Conservation (phyloP, 225 moss, liverwort and hornwort genomes). For the Marchantia paleacea region DNA sequence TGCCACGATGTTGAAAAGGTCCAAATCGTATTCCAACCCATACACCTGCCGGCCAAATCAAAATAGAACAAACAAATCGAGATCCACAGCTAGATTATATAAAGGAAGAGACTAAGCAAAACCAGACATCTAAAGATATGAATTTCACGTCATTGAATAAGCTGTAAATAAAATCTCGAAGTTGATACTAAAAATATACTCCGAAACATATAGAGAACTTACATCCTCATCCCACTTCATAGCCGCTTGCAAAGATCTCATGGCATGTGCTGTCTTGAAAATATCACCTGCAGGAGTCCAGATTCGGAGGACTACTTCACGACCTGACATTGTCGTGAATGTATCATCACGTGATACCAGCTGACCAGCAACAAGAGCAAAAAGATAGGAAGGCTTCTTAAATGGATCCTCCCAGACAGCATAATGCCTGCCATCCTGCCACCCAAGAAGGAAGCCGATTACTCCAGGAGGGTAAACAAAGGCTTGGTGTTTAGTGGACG, state of each 20-base stretch:
- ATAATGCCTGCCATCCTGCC: conserved; percentile 72
- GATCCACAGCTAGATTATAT: neutral
- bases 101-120: neutral
- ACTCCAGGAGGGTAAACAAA: neutral
- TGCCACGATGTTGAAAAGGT: conserved; percentile 96
- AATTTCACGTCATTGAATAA: neutral
- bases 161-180: too few relatives aligned
- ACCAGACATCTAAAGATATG: too few relatives aligned
- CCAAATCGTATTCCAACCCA: conserved; percentile 93
- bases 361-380: conserved; percentile 91
- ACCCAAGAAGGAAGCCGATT: neutral
- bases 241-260: conserved; percentile 72
- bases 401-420: conserved; percentile 97
- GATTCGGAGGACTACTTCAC: conserved; percentile 73
- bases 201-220: neutral
- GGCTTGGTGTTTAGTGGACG: neutral
- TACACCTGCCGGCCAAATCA: conserved; percentile 44
- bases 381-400: conserved; percentile 87
- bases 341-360: conserved; percentile 78
- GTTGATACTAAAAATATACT: neutral
- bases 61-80: neutral
- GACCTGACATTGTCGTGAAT: conserved; percentile 79
- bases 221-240: conserved; percentile 99
- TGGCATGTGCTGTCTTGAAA: conserved; percentile 75
- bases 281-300: conserved; percentile 84